Percentiles rank a stretch among this genome's conserved stretches.
Evolutionary conservation across 345 rosid species (phyloP).

Genomic region (Psidium friedrichsthalianum): DNA sequence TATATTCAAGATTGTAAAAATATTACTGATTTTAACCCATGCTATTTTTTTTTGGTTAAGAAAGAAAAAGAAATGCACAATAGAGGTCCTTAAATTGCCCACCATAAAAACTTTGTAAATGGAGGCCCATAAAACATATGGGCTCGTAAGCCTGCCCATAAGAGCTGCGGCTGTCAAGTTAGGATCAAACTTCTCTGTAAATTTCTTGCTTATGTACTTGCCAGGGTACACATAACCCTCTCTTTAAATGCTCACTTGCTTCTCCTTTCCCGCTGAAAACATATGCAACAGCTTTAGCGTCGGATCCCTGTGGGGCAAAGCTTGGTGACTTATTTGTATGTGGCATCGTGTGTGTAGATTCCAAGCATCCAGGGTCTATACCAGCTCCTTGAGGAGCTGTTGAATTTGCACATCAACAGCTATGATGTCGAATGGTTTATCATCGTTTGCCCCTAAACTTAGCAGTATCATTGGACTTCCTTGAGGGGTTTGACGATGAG

Average conservation of each 20-base stretch:
- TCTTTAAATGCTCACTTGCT: neutral
- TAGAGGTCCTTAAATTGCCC: neutral
- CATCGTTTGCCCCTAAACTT: neutral
- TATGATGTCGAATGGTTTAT: neutral
- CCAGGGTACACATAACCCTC: neutral
- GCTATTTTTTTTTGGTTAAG: neutral
- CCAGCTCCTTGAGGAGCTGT: neutral
- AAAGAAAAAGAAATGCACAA: neutral
- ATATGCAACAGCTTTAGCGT: neutral
- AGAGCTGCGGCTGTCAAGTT: too few relatives aligned
- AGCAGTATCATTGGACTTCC: neutral
- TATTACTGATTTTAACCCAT: neutral
- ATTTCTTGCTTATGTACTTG: neutral
- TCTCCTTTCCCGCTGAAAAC: neutral
- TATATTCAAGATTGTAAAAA: neutral
- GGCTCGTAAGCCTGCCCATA: neutral
- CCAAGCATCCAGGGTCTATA: neutral
- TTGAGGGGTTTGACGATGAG: neutral
- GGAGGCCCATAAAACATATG: neutral
- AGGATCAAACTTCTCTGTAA: too few relatives aligned
- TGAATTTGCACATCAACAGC: neutral
- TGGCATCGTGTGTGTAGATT: neutral
- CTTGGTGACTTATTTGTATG: neutral
- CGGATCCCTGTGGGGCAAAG: neutral
- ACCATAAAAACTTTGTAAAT: neutral